phyloP scores from a whole-genome alignment of 352 stramenopile genomes.

The Phytopythium montanum region DNA sequence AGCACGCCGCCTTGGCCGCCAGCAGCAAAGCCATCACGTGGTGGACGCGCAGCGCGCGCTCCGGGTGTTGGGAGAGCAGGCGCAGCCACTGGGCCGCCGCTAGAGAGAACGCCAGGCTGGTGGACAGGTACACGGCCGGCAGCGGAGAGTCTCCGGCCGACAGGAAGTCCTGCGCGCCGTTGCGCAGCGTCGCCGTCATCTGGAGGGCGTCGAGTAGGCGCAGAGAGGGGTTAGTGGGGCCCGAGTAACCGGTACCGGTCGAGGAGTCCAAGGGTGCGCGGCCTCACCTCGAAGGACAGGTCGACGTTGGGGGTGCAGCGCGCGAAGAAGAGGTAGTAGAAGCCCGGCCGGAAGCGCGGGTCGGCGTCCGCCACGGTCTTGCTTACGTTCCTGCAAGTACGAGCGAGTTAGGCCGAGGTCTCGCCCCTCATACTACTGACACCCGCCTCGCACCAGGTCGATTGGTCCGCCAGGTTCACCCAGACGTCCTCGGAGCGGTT shows the following conservation, averaged over 20 bases:
- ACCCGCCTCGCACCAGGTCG: conserved; percentile 58
- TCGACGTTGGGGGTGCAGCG: conserved; percentile 70
- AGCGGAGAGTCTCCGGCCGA: conserved; percentile 81
- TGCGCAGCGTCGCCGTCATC: conserved; percentile 84
- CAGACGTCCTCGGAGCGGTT: conserved; percentile 44
- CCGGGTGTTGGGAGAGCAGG: conserved; percentile 49
- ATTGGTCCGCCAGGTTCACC: conserved; percentile 56
- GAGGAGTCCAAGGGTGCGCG: no score
- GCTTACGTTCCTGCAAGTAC: conserved; percentile 29
- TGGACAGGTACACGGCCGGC: conserved; percentile 80
- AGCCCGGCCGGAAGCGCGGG: conserved; percentile 35
- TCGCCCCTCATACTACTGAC: no score
- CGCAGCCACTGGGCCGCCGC: conserved; percentile 59
- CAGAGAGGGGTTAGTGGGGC: no score
- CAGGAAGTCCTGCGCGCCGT: conserved; percentile 78
- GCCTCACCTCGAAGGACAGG: conserved; percentile 82
- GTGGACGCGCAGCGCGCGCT: conserved; percentile 87
- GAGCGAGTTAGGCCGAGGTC: no score
- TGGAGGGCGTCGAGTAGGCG: conserved; percentile 10
- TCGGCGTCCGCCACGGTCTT: conserved; percentile 24
- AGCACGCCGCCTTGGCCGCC: conserved; percentile 88
- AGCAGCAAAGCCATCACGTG: conserved; percentile 95
- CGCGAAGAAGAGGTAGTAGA: conserved; percentile 89
- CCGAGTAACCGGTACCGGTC: no score
- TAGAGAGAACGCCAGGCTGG: conserved; percentile 66